Evolutionary conservation across 208 protist species (phyloP).

Genomic region (Trypanosoma mega): DNA sequence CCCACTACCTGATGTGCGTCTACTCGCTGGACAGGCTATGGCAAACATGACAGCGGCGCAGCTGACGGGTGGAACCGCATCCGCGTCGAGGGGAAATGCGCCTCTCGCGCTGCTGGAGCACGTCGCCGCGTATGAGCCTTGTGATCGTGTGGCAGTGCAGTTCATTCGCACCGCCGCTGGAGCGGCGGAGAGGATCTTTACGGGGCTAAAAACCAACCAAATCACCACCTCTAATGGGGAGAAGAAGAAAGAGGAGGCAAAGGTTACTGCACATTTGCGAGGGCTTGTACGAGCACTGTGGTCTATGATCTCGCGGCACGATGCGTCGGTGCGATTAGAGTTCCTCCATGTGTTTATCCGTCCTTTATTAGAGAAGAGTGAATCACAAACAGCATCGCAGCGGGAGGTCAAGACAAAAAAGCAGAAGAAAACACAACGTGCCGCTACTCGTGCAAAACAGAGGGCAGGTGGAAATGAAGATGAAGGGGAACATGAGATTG

Average conservation of each 20-base stretch:
- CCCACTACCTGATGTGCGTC: slow-evolving; percentile 59
- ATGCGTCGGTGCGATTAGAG: slow-evolving; percentile 5
- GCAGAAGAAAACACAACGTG: not conserved
- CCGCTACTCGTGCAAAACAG: too few relatives aligned
- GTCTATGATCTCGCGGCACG: slow-evolving; percentile 24
- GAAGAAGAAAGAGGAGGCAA: slow-evolving; percentile 2
- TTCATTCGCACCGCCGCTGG: slow-evolving; percentile 20
- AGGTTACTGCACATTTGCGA: slow-evolving; percentile 15
- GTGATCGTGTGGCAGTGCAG: slow-evolving; percentile 13
- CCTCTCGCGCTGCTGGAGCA: slow-evolving; percentile 56
- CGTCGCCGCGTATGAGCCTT: slow-evolving; percentile 36
- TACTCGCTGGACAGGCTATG: slow-evolving; percentile 47
- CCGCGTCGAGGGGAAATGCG: slow-evolving; percentile 38
- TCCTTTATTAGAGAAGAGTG: slow-evolving; percentile 23
- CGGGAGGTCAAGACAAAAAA: slow-evolving; percentile 4
- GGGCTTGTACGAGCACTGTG: slow-evolving; percentile 32
- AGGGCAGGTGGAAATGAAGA: too few relatives aligned
- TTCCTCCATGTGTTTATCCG: slow-evolving; percentile 24
- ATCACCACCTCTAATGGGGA: not conserved
- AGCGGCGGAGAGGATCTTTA: slow-evolving; percentile 17
- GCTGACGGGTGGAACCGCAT: too few relatives aligned
- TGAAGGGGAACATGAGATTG: not conserved
- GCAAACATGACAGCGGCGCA: slow-evolving; percentile 43
- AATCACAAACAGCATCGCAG: not conserved
- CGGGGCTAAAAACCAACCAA: too few relatives aligned